These are phyloP conservation scores for Chytridiales sp. DNA, from an alignment of 371 early-diverging fungal species.

Conservation along the genomic window DNA sequence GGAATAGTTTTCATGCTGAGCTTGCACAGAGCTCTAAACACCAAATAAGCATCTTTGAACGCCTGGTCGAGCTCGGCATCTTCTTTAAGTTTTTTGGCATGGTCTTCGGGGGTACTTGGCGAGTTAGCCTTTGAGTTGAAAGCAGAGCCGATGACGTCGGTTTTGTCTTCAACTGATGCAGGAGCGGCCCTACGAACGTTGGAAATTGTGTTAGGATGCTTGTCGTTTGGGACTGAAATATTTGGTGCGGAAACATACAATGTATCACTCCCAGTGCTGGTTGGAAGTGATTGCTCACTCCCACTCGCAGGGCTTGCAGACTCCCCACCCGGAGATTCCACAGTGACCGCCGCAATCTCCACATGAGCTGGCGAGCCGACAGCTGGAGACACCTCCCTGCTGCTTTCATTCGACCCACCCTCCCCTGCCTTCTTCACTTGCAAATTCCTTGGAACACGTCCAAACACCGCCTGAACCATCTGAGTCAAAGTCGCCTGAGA, in stretches of 20 bases:
- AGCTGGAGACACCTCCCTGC: background rate
- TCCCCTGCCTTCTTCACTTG: background rate
- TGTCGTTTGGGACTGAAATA: too few relatives aligned
- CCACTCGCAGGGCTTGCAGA: too few relatives aligned
- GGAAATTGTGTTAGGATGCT: too few relatives aligned
- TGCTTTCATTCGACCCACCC: too few relatives aligned
- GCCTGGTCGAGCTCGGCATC: constrained; percentile 36
- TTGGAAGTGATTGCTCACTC: too few relatives aligned
- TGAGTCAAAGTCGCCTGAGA: constrained; percentile 87
- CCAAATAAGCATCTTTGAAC: constrained; percentile 78
- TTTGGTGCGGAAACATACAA: too few relatives aligned
- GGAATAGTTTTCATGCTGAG: constrained; percentile 77
- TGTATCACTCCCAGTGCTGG: too few relatives aligned
- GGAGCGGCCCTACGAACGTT: too few relatives aligned
- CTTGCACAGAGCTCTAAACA: constrained; percentile 90
- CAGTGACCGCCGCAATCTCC: background rate
- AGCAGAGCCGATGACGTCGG: background rate
- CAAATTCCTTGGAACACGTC: constrained; percentile 48
- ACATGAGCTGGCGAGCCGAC: background rate
- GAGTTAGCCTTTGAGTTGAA: too few relatives aligned
- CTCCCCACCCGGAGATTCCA: too few relatives aligned
- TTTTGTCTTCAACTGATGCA: too few relatives aligned
- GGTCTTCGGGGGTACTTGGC: too few relatives aligned
- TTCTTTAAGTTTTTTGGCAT: background rate
- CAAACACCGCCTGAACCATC: constrained; percentile 85